Evolutionary conservation across 495 filamentous ascomycete species (phyloP), one percentile per base, ranked within the genome.

Genomic region (Xylaria intraflava): DNA sequence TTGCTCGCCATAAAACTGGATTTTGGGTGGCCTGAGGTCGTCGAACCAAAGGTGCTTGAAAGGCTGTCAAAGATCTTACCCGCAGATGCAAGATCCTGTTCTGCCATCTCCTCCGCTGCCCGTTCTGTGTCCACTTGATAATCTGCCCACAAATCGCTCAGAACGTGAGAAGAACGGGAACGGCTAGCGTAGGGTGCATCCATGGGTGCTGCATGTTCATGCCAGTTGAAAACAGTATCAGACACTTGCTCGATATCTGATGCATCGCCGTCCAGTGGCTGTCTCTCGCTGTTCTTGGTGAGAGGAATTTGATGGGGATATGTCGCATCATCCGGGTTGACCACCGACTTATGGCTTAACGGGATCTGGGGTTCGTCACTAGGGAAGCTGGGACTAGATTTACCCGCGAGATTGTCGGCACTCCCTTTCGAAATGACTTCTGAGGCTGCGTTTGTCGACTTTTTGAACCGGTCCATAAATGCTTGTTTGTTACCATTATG

Each of bases 51-150:
- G 20, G 51, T 27, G 31, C 35, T 47, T 1, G 58, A 46, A 17
- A 49, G 29, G 44, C 50, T 45, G 30, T 55, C 46, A 47, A 64
- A 66, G 20, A 60, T 35, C 49, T 62, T 62, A 51, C 56, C 50
- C 46, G 61, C 57, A 20, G 41, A 52, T 40, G 58, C 53, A 26
- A 62, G 38, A 41, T 64, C 50, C 29, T 51, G 16, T 50, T 64
- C 61, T 14, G 53, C 57, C 39, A 46, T 38, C 19, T 45, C 52
- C 23, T 53, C 49, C 3, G 43, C 53, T 23, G 45, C 42, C 4
- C 51, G 46, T 19, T 59, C 53, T 3, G 38, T 20, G n/a, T 55
- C 47, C 1, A 42, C 33, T 12, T 49, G 20, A 8, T 17, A 33
- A 14, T 24, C 22, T 26, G 33, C 48, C 56, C 45, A 58, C 14